These are phyloP conservation scores for Eucalyptus dawsonii DNA, from an alignment of 345 rosid genomes.

Conservation along the genomic window DNA sequence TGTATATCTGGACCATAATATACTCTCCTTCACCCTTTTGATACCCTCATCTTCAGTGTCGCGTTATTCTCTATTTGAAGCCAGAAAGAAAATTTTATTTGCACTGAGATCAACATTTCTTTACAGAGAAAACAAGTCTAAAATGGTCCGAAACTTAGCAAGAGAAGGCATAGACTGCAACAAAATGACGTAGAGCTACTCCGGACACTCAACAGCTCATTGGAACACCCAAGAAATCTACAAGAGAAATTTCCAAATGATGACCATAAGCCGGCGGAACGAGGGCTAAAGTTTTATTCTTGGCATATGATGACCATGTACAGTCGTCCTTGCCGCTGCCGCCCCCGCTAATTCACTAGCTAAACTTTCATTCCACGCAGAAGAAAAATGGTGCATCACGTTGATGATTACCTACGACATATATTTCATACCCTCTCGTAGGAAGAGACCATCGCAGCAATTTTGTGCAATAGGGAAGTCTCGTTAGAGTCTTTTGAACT, in stretches of 20 bases:
- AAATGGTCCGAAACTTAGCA: no score
- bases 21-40: neutral
- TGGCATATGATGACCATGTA: neutral
- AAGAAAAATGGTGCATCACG: neutral
- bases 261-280: neutral
- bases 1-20: neutral
- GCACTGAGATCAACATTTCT: neutral
- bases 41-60: neutral
- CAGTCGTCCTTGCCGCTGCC: neutral
- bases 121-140: neutral
- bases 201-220: no score
- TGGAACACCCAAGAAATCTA: neutral
- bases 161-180: neutral
- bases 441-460: conserved; percentile 28
- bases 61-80: neutral
- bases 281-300: neutral
- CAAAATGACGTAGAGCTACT: neutral
- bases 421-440: conserved; percentile 9
- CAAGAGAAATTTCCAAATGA: neutral
- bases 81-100: neutral
- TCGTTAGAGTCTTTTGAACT: neutral
- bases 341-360: neutral
- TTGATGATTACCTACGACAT: neutral
- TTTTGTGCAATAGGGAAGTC: conserved; percentile 29
- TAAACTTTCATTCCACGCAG: neutral